A percentile compares a stretch with the other conserved stretches of the same genome.
These are phyloP conservation scores for Earliella scabrosa DNA, from an alignment of 1,284 basidiomycete genomes.

Conservation along the genomic window DNA sequence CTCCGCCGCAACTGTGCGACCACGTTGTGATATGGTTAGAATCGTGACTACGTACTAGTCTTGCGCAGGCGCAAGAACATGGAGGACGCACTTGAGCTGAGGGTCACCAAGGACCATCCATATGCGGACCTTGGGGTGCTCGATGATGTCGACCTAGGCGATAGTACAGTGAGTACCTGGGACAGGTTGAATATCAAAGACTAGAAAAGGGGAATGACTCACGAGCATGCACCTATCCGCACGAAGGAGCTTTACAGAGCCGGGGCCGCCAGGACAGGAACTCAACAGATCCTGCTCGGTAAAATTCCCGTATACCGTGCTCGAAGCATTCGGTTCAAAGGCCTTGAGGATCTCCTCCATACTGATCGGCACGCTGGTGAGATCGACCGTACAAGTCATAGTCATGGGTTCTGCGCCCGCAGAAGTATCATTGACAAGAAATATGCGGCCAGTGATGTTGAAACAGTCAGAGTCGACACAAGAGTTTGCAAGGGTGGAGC, in stretches of 20 bases:
- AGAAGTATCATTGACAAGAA: too few species aligned
- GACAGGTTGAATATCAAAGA: too few species aligned
- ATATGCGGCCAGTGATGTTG: too few species aligned
- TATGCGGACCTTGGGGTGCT: constrained; percentile 9
- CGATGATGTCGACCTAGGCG: constrained; percentile 8
- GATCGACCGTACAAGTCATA: too few species aligned
- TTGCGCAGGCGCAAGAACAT: too few species aligned
- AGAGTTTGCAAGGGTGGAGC: too few species aligned
- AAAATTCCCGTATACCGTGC: background rate
- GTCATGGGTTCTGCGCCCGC: too few species aligned
- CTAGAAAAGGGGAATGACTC: background rate
- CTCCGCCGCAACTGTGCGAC: constrained; percentile 10
- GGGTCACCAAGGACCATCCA: constrained; percentile 11
- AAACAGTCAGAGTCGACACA: too few species aligned
- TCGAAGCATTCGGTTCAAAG: too few species aligned
- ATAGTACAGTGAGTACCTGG: background rate
- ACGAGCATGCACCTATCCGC: constrained; percentile 14
- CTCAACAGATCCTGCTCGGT: background rate
- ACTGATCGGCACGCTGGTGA: too few species aligned
- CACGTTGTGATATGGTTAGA: background rate
- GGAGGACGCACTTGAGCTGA: constrained; percentile 11
- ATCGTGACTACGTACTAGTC: too few species aligned
- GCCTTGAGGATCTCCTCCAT: too few species aligned
- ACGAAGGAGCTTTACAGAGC: constrained; percentile 4
- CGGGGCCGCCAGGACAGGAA: constrained; percentile 6